Evolutionary conservation across 208 protist genomes (phyloP), one percentile per base, ranked within the genome.

Genomic region (Trypanosoma avium): DNA sequence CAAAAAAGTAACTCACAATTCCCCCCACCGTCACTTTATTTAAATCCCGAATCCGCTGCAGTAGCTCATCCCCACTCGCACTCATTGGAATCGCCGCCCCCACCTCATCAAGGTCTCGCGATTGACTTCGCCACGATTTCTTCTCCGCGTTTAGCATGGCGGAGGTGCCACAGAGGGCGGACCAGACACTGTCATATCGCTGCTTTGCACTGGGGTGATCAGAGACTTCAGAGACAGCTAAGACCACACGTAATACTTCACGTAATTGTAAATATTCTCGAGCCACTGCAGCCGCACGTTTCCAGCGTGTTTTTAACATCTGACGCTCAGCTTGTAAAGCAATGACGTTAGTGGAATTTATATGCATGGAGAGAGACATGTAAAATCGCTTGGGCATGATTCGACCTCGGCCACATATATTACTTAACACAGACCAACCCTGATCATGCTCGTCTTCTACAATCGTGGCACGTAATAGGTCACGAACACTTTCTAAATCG

Each of bases 1-100:
- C 67, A 57, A 73, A 73, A 33, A 57, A 73, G 32, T 67, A 73
- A 36, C 67, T 73, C 60, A 67, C 67, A 38, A 73, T 67, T 19
- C 60, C 67, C 19, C 67, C 67, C 22, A 73, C 60, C 8, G 67
- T 73, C 49, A 62, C 67, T 17, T 58, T 73, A 47, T 49, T 67
- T 5, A 73, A 33, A 46, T 73, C 60, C 19, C 67, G 59, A 45
- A 73, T 65, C 57, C 67, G 57, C 4, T 45, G 43, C 32, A 73
- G 53, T 17, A 67, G 26, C 22, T 61, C 67, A 26, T 67, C 54
- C 4, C 59, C 53, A 4, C 52, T 40, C 48, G 60, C 53, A 24
- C 24, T 43, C 33, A 73, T 73, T 35, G 67, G 67, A 32, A 73
- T 73, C 7, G 52, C 59, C 22, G 67, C 60, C 9, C 43, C 59